Conservation (phyloP, 2,329 filamentous ascomycete species). For the Dichotomopilus funicola region DNA sequence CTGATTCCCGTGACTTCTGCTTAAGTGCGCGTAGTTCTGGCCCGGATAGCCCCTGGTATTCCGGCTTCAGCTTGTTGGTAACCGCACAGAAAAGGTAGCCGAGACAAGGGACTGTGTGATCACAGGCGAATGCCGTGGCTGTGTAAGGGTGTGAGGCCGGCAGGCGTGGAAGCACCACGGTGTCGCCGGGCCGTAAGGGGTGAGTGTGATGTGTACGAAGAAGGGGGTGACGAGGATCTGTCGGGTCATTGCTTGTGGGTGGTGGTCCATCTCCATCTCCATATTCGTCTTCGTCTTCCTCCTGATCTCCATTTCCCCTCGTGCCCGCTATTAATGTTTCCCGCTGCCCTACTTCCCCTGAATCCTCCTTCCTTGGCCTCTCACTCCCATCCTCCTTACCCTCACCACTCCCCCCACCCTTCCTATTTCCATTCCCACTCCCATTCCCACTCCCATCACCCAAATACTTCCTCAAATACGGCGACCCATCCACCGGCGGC, state of each 20-base stretch:
- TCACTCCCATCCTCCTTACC: no score
- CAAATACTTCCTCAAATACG: conserved; percentile 8
- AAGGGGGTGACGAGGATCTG: conserved; percentile 24
- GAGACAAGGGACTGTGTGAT: conserved; percentile 42
- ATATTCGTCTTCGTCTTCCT: conserved; percentile 2
- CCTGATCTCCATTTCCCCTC: not conserved
- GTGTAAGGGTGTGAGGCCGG: conserved; percentile 29
- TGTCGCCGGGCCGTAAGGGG: conserved; percentile 31
- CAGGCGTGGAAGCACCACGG: conserved; percentile 30
- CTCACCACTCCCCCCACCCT: no score
- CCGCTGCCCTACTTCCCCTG: no score
- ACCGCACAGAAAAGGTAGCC: conserved; percentile 40
- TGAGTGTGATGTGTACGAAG: conserved; percentile 37
- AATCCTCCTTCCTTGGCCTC: no score
- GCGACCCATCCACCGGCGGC: conserved; percentile 8
- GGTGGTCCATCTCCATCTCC: not conserved
- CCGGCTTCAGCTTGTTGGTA: conserved; percentile 34
- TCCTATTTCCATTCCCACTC: no score
- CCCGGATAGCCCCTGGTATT: conserved; percentile 32
- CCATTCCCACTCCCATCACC: conserved; percentile 9
- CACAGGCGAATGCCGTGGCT: conserved; percentile 39
- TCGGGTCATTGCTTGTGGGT: not conserved
- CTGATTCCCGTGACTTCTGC: conserved; percentile 15
- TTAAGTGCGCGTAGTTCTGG: conserved; percentile 34
- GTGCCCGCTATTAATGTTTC: no score